phyloP scores from a whole-genome alignment of 2,329 filamentous ascomycete species.

The Sporothrix euskadiensis region DNA sequence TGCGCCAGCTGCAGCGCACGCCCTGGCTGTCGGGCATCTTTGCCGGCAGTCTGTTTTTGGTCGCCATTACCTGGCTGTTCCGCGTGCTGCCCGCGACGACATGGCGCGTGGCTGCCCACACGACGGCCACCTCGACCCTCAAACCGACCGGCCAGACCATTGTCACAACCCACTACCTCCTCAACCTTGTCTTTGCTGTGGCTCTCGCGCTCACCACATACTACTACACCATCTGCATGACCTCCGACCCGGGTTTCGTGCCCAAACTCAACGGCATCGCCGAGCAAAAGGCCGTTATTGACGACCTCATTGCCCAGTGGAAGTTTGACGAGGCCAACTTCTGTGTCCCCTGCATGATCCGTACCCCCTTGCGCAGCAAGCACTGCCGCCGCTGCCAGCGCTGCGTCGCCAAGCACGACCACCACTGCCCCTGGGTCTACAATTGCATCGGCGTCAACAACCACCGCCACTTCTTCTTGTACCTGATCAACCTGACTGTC shows the following conservation, averaged over 20 bases:
- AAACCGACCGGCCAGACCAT: background rate
- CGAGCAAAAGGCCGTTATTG: slow-evolving; percentile 85
- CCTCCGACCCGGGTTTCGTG: slow-evolving; percentile 86
- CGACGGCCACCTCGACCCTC: background rate
- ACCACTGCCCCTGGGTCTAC: slow-evolving; percentile 97
- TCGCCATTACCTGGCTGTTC: slow-evolving; percentile 73
- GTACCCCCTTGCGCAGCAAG: slow-evolving; percentile 89
- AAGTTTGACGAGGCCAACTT: slow-evolving; percentile 95
- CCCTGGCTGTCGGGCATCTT: slow-evolving; percentile 95
- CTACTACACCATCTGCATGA: slow-evolving; percentile 86
- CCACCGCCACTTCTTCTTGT: slow-evolving; percentile 91
- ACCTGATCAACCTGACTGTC: slow-evolving; percentile 74
- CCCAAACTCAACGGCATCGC: slow-evolving; percentile 87
- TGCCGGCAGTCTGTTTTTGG: slow-evolving; percentile 78
- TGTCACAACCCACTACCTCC: slow-evolving; percentile 61
- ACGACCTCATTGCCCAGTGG: slow-evolving; percentile 79
- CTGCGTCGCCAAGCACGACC: slow-evolving; percentile 94
- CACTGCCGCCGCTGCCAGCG: slow-evolving; percentile 90
- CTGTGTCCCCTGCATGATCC: slow-evolving; percentile 91
- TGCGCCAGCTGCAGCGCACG: slow-evolving; percentile 87
- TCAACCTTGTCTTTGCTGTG: slow-evolving; percentile 73
- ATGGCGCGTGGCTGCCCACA: slow-evolving; percentile 30
- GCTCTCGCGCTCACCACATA: slow-evolving; percentile 70
- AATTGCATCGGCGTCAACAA: slow-evolving; percentile 97
- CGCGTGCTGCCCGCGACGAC: slow-evolving; percentile 61